Base-by-base conservation (phyloP, 345 rosid species). In the Erucastrum elatum region DNA sequence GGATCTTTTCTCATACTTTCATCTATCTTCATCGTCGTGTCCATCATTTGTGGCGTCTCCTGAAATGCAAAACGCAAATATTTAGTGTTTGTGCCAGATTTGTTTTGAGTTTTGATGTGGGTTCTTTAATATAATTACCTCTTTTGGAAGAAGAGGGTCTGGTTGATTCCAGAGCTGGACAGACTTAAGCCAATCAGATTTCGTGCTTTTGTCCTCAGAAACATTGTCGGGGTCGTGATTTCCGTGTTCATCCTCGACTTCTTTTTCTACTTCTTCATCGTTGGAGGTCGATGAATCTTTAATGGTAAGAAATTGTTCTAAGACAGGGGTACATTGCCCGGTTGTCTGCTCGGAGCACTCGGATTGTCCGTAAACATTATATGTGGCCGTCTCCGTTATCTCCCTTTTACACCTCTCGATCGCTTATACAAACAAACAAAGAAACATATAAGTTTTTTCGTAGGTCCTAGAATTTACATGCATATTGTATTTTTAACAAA, bases 141-240 rank as follows among this genome's bases (percentile, higher is more conserved):
- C 87, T 68, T 83, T 83, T n/a, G 73, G 69, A 30, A 82, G 77
- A 59, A 82, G 74, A 31, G 87, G 84, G 82, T 90, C 97, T 41
- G 93, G 85, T 77, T 86, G 94, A 70, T 91, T 91, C 99, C 98
- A 95, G 30, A 95, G 84, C 81, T 88, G 98, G 51, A 92, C 99
- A 85, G 96, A 93, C 84, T 90, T 90, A 83, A 95, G 99, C 99
- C 99, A 95, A 56, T 95, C 97, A 6, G 98, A 89, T 76, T 95
- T 92, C 86, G 46, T 63, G 79, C 79, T 88, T 63, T 83, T 91
- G 51, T 84, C 89, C 25, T 86, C 87, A 15, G 68, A 26, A 16
- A 49, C 82, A 35, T 53, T 59, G 68, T 66, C 64, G 17, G 55
- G 70, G 58, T 67, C 84, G 15, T 61, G 82, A 46, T 75, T 79